Conservation (phyloP, 768 basidiomycete species). For the Mycena vulgaris region DNA sequence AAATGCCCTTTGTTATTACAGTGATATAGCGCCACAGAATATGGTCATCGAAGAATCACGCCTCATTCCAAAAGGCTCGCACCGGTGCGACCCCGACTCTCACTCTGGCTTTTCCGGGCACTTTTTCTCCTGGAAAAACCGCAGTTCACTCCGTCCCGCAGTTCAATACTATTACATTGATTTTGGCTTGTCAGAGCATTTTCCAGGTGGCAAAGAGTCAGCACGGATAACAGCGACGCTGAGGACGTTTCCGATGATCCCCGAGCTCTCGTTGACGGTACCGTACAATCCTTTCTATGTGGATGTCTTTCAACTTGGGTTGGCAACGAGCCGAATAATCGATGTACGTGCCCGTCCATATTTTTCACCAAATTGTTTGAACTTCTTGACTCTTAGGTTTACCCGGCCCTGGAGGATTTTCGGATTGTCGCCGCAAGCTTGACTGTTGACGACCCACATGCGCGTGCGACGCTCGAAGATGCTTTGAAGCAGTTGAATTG, state of each 20-base stretch:
- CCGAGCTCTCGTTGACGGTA: constrained; percentile 14
- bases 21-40: constrained; percentile 34
- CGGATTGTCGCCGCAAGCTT: constrained; percentile 23
- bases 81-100: constrained; percentile 14
- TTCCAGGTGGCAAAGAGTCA: constrained; percentile 11
- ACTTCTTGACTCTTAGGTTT: constrained; percentile 12
- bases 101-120: background rate
- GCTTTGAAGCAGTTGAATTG: constrained; percentile 17
- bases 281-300: constrained; percentile 21
- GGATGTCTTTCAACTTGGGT: constrained; percentile 18
- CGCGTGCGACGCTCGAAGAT: constrained; percentile 24
- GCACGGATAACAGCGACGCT: constrained; percentile 11
- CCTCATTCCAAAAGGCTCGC: constrained; percentile 38
- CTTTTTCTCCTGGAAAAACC: constrained; percentile 29
- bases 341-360: constrained; percentile 9
- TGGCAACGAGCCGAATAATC: constrained; percentile 16
- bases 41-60: constrained; percentile 41
- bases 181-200: constrained; percentile 41
- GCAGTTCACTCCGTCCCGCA: constrained; percentile 40
- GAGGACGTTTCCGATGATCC: constrained; percentile 16
- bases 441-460: constrained; percentile 16
- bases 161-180: constrained; percentile 47
- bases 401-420: constrained; percentile 21
- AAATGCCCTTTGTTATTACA: constrained; percentile 14
- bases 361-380: constrained; percentile 15